Evolutionary conservation across 441 rosid species (phyloP), one percentile per base, ranked within the genome.

Genomic region (Adansonia gregorii): DNA sequence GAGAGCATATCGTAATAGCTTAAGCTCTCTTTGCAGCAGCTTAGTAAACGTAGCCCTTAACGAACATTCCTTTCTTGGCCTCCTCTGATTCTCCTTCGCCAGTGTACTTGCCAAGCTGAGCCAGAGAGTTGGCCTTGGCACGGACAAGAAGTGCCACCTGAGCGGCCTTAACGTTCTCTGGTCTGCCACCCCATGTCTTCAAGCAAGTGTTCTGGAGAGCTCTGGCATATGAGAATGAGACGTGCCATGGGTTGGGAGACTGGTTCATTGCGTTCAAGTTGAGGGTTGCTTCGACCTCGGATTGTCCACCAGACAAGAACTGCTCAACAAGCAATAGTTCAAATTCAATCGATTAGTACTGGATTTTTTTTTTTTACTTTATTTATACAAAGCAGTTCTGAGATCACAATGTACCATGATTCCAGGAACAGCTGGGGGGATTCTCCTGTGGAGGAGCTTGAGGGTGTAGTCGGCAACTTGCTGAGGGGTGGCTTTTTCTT

Each of bases 241-340:
- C 95, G 31, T 92, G 97, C 99, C 99, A 95, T 7, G 94, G 94
- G 92, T 86, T 89, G 0, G 97, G 77, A 69, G 79, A 80, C 63
- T 95, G 98, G 93, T 95, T 94, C 99, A 94, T 94, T 3, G 99
- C 97, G 59, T 95, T 95, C 83, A 93, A 80, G 91, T 95, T 95
- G 83, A 92, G 83, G 14, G 99, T 95, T 4, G 98, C 95, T 84
- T 95, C 99, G 41, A 92, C 89, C 86, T 95, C 98, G 22, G 97
- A 92, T 80, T 95, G 99, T 60, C 99, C 97, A 41, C 98, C 98
- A 35, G 99, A 94, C 86, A 95, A 81, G 83, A 95, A 95, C 97
- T 93, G 92, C 82, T 59, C 80, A 67, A 55, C 0, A 59, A 60
- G 14, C 73, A 14, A 73, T 3, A 4, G 14, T 35, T 67, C 20